Evolutionary conservation across 2,329 filamentous ascomycete species (phyloP), one percentile per base, ranked within the genome.

Genomic region (Pseudogymnoascus sp.): DNA sequence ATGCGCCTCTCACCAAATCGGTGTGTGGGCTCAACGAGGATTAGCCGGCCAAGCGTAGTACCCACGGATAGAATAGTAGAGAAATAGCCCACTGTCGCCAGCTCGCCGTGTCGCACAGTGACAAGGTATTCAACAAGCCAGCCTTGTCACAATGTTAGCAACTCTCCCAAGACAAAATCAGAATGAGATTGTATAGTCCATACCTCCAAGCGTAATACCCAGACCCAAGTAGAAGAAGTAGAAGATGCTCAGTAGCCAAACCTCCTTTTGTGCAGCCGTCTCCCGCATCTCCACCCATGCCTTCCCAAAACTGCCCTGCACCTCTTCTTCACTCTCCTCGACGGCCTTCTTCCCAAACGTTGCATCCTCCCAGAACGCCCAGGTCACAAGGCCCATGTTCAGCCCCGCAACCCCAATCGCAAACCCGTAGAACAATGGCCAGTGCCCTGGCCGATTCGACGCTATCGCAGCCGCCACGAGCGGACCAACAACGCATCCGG

Each of bases 51-150:
- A 0, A 87, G 75, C 3, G 86, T 75, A 0, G 76, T 75, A 0
- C 85, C 85, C 2, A 82, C 84, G 55, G 79, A 84, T 66, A 82
- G 83, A 2, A 83, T 84, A 0, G 84, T 80, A 0, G 84, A 81
- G 0, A 88, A 80, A 60, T 87, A 88, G 0, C 84, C 85, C 71
- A 86, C 81, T 15, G 80, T 74, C 0, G 80, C 75, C 0, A 87
- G 72, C 1, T 81, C 74, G 0, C 84, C 84, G 2, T 80, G 74
- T 0, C 85, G 80, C n/a, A 83, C 82, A 2, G 78, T 77, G 5
- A 87, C 80, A 2, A 88, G 76, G 61, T 84, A 88, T 65, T 87
- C 83, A 1, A 87, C 84, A 0, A 87, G 80, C 85, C 84, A 88
- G 1, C 85, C 84, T 63, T 74, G 6, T 6, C 12, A 18, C 9